Evolutionary conservation across 2,329 filamentous ascomycete species (phyloP), one percentile per base, ranked within the genome.

Genomic region (Alternaria atra): DNA sequence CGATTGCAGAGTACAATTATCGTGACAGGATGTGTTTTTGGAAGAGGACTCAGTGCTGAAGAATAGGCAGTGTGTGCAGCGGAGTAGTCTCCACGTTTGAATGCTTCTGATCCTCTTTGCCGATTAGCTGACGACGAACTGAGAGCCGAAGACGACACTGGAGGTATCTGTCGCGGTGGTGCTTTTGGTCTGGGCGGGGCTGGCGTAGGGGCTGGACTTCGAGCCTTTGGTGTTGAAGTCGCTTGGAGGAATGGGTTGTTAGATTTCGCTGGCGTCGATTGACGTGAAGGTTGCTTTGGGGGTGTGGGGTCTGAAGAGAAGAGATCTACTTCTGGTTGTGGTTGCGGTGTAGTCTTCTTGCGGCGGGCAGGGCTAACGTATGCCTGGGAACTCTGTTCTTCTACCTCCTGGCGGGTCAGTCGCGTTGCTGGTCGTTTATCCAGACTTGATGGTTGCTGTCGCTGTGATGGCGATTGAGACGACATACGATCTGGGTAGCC

Each of bases 1-100:
- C 93, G 92, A 76, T 99, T 99, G 70, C 92, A 94, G 23, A 97
- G 87, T 6, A 98, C 86, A n/a, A 98, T 84, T 60, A 98, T 95
- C 17, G 88, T 88, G 25, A 98, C 84, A 0, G 94, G 94, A 76
- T 99, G 95, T 4, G 84, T 86, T 13, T 87, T 79, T 1, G 95
- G 95, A 32, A 99, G 84, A 37, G 88, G 87, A 1, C 86, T 82
- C 3, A 99, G 83, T 1, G 95, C 93, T 30, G 87, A 86, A 0
- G 91, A 89, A 78, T 98, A 99, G 1, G 91, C 90, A 20, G 88
- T 84, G 72, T 97, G 93, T 0, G 95, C 95, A 9, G 91, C 86
- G 17, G 92, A 90, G 77, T 93, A 99, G 78, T 99, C 95, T 34
- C 95, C 95, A 35, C 92, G 89, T 80, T 97, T 98, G 82, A 97